Evolutionary conservation across 116 monocot genomes (phyloP), one percentile per base, ranked within the genome.

Genomic region (Phalaenopsis hybrid): DNA sequence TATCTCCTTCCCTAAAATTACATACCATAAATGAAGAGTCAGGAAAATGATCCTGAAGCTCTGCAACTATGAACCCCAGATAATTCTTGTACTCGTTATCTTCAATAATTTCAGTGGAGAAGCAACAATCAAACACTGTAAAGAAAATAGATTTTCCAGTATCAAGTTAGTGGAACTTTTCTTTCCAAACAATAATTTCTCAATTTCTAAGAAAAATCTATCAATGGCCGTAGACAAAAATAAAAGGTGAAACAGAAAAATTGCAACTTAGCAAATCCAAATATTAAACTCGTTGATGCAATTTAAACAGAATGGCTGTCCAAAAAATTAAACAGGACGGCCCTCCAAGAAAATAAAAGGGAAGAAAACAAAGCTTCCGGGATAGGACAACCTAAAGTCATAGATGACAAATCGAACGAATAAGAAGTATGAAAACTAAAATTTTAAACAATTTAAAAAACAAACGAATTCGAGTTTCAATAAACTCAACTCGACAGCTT

Each of bases 81-180:
- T 92, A 88, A 37, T 83, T 81, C 81, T 85, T 88, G 80, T 85
- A 88, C 75, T 88, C 86, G 41, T 85, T 78, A 12, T 86, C 90
- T 83, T 69, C 83, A 48, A 85, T 10, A 12, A 77, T 80, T 44
- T 86, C 80, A 4, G 85, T 79, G 5, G 86, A 86, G 76, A 88
- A 86, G 81, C 92, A 92, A 57, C 89, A 88, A 21, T 90, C 88
- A 73, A 92, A 90, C 63, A 92, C 92, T 92, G 83, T 50, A 85
- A 78, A 10, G 16, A 15, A 83, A 74, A 74, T 17, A 48, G 17
- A 83, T 16, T 49, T 65, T 31, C n/a, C n/a, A 45, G 37, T 12
- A 12, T 41, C 13, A 33, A 72, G 37, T 16, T 63, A 63, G 63
- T 21, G 63, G 23, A 0, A n/a, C 1, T 63, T 58, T 21, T 63